A percentile compares a stretch with the other conserved stretches of the same genome.
Conservation (phyloP, 768 basidiomycete genomes). For the Steccherinum ochraceum region DNA sequence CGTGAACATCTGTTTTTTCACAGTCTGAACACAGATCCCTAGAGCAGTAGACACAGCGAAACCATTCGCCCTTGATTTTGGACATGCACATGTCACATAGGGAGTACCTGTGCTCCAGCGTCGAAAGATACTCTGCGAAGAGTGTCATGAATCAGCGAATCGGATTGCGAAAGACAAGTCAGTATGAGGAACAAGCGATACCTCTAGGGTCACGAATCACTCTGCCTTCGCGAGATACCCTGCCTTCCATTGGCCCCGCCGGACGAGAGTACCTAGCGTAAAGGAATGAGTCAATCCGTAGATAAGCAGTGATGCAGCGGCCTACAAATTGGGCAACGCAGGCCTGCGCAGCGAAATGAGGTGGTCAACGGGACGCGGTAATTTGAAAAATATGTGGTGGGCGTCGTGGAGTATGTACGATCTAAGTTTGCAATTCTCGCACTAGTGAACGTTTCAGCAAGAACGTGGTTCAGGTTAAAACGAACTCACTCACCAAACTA, state of each 20-base stretch:
- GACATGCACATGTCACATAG: constrained; percentile 85
- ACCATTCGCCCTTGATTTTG: constrained; percentile 81
- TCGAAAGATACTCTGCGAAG: constrained; percentile 53
- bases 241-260: constrained; percentile 47
- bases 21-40: constrained; percentile 85
- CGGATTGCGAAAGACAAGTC: no score
- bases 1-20: constrained; percentile 75
- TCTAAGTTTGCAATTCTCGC: constrained; percentile 67
- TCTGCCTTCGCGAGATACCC: no score
- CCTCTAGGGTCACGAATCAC: constrained; percentile 56
- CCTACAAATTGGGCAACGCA: no score
- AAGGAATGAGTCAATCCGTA: no score
- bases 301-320: no score
- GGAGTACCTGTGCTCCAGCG: constrained; percentile 57
- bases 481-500: constrained; percentile 63
- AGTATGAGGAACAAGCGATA: no score
- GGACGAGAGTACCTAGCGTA: constrained; percentile 57
- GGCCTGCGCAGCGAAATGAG: no score
- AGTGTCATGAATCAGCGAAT: no score
- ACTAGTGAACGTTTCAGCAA: constrained; percentile 54
- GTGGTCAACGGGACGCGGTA: constrained; percentile 71
- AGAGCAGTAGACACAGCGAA: constrained; percentile 82
- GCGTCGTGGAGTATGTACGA: constrained; percentile 82
- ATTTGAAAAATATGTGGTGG: constrained; percentile 82
- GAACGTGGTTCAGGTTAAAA: no score